A percentile compares a stretch with the other conserved stretches of the same genome.
Conservation (phyloP, 129 eudicot species). For the Erigeron canadensis region DNA sequence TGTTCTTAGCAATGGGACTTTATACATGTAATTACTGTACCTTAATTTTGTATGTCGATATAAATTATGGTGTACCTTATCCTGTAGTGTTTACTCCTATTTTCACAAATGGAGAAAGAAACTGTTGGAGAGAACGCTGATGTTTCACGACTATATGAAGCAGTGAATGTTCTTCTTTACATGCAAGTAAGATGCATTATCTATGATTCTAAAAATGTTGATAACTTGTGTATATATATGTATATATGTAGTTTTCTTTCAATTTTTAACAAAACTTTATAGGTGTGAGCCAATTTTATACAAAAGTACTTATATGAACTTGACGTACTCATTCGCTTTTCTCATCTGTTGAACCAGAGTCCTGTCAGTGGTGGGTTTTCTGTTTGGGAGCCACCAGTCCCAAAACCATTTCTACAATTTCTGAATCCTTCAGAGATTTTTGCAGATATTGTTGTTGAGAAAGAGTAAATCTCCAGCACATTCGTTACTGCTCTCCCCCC, state of each 20-base stretch:
- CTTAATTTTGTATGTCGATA: neutral
- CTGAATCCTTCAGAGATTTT: slow-evolving; percentile 70
- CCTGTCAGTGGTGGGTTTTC: slow-evolving; percentile 68
- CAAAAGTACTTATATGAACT: too few species aligned
- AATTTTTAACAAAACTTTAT: too few species aligned
- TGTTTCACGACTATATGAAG: slow-evolving; percentile 34
- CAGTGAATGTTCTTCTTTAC: slow-evolving; percentile 40
- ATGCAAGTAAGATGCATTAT: slow-evolving; percentile 30
- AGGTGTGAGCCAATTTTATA: too few species aligned
- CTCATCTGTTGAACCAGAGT: neutral
- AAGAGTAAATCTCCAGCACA: slow-evolving; percentile 43
- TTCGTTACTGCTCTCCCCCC: neutral
- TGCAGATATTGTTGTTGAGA: slow-evolving; percentile 64
- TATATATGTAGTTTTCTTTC: too few species aligned
- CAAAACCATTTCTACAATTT: slow-evolving; percentile 53
- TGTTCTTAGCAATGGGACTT: too few species aligned
- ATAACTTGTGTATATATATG: too few species aligned
- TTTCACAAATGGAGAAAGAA: slow-evolving; percentile 46
- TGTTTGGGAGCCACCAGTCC: slow-evolving; percentile 66
- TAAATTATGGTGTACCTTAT: too few species aligned
- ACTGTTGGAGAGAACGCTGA: slow-evolving; percentile 37
- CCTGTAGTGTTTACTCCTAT: slow-evolving; percentile 30
- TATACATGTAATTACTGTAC: too few species aligned
- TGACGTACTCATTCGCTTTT: too few species aligned
- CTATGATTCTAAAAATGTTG: too few species aligned